phyloP scores from a whole-genome alignment of 225 moss, liverwort and hornwort species.

The Sphagnum contortum region DNA sequence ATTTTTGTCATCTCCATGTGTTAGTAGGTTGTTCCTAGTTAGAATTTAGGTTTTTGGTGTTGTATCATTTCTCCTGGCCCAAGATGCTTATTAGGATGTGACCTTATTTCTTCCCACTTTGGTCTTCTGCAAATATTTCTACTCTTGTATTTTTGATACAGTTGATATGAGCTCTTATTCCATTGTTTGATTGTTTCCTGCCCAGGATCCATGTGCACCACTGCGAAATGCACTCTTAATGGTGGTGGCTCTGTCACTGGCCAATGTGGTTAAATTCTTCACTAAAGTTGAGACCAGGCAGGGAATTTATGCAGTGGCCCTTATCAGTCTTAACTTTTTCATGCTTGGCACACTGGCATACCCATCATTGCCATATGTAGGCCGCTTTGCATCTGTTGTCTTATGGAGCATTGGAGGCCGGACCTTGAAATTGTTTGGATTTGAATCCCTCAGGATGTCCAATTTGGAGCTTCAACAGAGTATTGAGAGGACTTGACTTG shows the following conservation, averaged over 20 bases:
- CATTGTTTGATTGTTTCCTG: no score
- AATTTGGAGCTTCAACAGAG: conserved; percentile 16
- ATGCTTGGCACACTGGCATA: conserved; percentile 57
- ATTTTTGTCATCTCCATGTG: neutral
- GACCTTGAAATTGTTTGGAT: conserved; percentile 15
- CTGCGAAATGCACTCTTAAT: conserved; percentile 49
- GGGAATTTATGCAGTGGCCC: conserved; percentile 46
- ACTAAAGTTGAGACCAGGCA: conserved; percentile 35
- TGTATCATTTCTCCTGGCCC: neutral
- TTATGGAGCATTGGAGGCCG: conserved; percentile 20
- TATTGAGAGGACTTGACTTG: conserved; percentile 9
- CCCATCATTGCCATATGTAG: conserved; percentile 49
- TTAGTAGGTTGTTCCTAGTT: neutral
- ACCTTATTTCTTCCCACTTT: no score
- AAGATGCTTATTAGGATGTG: neutral
- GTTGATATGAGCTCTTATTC: conserved; percentile 3
- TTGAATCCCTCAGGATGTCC: conserved; percentile 18
- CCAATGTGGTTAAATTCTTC: conserved; percentile 45
- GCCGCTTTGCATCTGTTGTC: conserved; percentile 18
- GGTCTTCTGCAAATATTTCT: neutral
- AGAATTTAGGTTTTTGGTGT: neutral
- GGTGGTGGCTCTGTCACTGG: conserved; percentile 65
- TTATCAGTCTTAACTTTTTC: conserved; percentile 72
- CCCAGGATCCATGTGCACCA: conserved; percentile 62
- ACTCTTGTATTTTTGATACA: conserved; percentile 8